These are phyloP conservation scores for Marasmius oreades DNA, from an alignment of 1,284 basidiomycete species.

Conservation along the genomic window DNA sequence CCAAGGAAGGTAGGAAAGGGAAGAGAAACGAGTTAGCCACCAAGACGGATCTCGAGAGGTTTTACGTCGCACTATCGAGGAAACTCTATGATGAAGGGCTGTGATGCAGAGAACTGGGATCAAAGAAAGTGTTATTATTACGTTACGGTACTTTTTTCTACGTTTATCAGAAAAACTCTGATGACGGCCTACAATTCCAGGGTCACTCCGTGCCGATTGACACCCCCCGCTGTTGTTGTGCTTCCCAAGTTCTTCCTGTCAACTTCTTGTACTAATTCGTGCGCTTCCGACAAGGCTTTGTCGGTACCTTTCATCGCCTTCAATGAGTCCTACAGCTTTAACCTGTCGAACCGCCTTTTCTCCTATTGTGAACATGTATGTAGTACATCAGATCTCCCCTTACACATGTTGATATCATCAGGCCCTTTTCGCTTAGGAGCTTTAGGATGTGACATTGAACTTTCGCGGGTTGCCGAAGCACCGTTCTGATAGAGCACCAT, in stretches of 20 bases:
- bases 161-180: background rate
- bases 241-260: background rate
- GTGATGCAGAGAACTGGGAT: constrained; percentile 15
- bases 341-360: too few species aligned
- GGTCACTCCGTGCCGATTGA: background rate
- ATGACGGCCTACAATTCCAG: background rate
- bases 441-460: too few species aligned
- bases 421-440: too few species aligned
- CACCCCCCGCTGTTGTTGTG: background rate
- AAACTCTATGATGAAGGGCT: constrained; percentile 52
- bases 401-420: too few species aligned
- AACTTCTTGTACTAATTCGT: background rate
- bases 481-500: background rate
- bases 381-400: background rate
- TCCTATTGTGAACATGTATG: too few species aligned
- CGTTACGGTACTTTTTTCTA: background rate
- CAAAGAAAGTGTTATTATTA: background rate
- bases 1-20: constrained; percentile 15
- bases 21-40: constrained; percentile 30
- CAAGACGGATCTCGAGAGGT: constrained; percentile 42
- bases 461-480: background rate
- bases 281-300: background rate
- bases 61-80: constrained; percentile 46
- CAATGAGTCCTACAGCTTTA: too few species aligned
- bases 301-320: background rate